Evolutionary conservation across 2,329 filamentous ascomycete species (phyloP), one percentile per base, ranked within the genome.

Genomic region (Microsporum audouinii): DNA sequence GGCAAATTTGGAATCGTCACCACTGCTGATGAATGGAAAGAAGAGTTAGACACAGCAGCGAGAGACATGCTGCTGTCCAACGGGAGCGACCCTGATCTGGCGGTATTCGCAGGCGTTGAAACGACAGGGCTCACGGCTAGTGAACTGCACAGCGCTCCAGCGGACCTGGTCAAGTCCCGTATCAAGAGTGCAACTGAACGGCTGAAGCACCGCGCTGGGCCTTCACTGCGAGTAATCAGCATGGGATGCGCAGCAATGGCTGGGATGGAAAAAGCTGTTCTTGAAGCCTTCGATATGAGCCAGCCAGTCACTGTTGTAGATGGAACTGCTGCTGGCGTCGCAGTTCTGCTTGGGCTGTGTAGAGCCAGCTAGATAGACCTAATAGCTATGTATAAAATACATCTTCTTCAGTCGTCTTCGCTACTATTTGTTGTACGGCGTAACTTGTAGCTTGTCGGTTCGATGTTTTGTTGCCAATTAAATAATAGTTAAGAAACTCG

Each of bases 181-280:
- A 83, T 96, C 70, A 84, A 80, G 65, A 80, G 83, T 14, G 90
- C 91, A 0, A 88, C 89, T 0, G 82, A 80, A 71, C 77, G 80
- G 58, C 75, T 96, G 31, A 73, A 95, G 33, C 71, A 70, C 5
- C 78, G 77, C 10, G 75, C 69, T 6, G 61, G 66, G 5, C 61
- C 80, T 0, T 76, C 78, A 2, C 82, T 91, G 0, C 77, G 79
- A 3, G 88, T 85, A 29, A 83, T 96, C 5, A 88, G 89, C 68
- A 81, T 96, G 77, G 91, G 91, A 0, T 96, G 91, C 71, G 91
- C 89, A 2, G 91, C 91, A 0, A 96, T 96, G 91, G 86, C 87
- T 0, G 91, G 91, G 0, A 80, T 96, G 75, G 88, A 94, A 67
- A 79, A 84, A 45, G 86, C 86, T 62, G 90, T 96, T 43, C 81